Evolutionary conservation across 768 basidiomycete genomes (phyloP).

Genomic region (Russula sp.): DNA sequence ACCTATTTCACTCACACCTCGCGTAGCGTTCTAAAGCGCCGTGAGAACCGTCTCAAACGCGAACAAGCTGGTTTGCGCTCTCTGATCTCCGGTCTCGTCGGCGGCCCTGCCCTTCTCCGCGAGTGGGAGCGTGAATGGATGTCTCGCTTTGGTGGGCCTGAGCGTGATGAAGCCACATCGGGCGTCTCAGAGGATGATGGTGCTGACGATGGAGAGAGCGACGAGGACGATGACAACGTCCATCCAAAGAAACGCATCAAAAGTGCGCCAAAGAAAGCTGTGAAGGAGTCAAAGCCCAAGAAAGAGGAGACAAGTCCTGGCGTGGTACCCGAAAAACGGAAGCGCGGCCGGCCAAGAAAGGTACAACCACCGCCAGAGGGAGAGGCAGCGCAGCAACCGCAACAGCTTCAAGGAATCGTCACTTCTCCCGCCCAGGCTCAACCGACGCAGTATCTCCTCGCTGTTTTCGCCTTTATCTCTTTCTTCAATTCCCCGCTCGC

Average conservation of each 20-base stretch:
- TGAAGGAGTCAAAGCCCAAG: constrained; percentile 40
- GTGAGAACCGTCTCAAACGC: constrained; percentile 62
- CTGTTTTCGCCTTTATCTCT: constrained; percentile 78
- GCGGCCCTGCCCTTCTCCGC: constrained; percentile 60
- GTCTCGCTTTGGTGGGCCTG: constrained; percentile 68
- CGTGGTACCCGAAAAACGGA: constrained; percentile 64
- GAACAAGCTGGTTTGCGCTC: constrained; percentile 73
- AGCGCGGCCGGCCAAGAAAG: constrained; percentile 79
- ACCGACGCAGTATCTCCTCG: constrained; percentile 62
- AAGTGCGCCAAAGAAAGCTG: constrained; percentile 32
- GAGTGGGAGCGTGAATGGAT: constrained; percentile 78
- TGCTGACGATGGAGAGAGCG: constrained; percentile 45
- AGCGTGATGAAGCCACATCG: constrained; percentile 51
- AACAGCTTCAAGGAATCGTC: constrained; percentile 20
- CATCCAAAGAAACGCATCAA: constrained; percentile 62
- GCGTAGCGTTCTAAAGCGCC: constrained; percentile 66
- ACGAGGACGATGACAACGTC: constrained; percentile 35
- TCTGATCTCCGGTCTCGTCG: constrained; percentile 64
- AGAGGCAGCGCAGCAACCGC: constrained; percentile 22
- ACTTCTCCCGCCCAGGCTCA: constrained; percentile 21
- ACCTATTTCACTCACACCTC: not conserved
- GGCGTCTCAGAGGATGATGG: constrained; percentile 41
- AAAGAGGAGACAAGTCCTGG: constrained; percentile 31
- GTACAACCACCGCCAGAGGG: constrained; percentile 42
- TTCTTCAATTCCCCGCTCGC: constrained; percentile 76